phyloP scores from a whole-genome alignment of 805 yeast genomes.

The Blastobotrys americana region DNA sequence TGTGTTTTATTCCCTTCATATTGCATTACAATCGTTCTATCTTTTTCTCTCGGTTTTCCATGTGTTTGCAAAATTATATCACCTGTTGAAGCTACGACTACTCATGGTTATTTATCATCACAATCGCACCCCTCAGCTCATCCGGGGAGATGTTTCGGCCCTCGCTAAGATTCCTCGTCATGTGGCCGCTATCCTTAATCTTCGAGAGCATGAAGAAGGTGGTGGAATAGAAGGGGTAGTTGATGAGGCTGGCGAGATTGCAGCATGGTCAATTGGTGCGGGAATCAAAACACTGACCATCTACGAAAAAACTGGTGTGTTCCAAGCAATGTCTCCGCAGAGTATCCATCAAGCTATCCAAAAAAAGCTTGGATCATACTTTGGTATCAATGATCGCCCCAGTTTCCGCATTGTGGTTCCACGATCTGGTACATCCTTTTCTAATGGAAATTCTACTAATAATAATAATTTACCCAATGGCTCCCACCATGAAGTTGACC shows the following conservation, averaged over 20 bases:
- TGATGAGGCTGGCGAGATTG: slow-evolving; percentile 66
- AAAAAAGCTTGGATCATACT: slow-evolving; percentile 58
- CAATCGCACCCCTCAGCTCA: slow-evolving; percentile 55
- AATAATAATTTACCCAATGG: slow-evolving; percentile 8
- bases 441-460: slow-evolving; percentile 17
- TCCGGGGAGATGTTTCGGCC: slow-evolving; percentile 71
- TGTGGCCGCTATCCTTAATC: slow-evolving; percentile 66
- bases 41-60: slow-evolving; percentile 9
- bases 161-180: slow-evolving; percentile 71
- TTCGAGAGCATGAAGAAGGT: slow-evolving; percentile 70
- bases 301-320: slow-evolving; percentile 71
- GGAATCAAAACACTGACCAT: slow-evolving; percentile 67
- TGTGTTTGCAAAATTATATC: slow-evolving; percentile 13
- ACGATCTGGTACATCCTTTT: slow-evolving; percentile 33
- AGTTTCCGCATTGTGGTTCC: slow-evolving; percentile 58
- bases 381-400: slow-evolving; percentile 65
- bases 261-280: slow-evolving; percentile 86
- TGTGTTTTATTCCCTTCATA: slow-evolving; percentile 13
- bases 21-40: slow-evolving; percentile 14
- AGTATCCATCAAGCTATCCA: slow-evolving; percentile 48
- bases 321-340: slow-evolving; percentile 36
- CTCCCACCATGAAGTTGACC: slow-evolving; percentile 14
- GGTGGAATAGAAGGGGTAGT: slow-evolving; percentile 80
- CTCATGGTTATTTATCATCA: slow-evolving; percentile 20
- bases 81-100: slow-evolving; percentile 12